Base-by-base conservation (phyloP, 495 filamentous ascomycete genomes). In the Massariosphaeria phaeospora region DNA sequence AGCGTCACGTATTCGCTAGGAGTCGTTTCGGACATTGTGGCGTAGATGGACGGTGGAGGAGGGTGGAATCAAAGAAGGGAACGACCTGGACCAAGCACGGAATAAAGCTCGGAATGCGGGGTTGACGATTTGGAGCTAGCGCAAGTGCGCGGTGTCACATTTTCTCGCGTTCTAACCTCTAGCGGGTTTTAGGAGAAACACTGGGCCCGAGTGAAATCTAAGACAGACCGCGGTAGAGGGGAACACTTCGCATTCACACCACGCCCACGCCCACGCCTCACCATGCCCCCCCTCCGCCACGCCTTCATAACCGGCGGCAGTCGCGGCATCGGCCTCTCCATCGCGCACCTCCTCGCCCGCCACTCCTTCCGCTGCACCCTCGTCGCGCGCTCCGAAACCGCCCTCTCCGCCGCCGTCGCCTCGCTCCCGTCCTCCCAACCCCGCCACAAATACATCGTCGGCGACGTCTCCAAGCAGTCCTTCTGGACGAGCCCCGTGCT, bases 1-100 rank as follows among this genome's bases (percentile, higher is more conserved):
- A 98, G 78, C 0, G 93, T 95, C 47, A 97, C 82, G 61, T 86
- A 96, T 55, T 86, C 80, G 65, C 63, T 55, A 3, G 35, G 27
- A 10, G 40, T 46, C 8, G 38, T 20, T 4, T 46, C 35, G 29
- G 44, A 15, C 47, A 47, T 59, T 29, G 40, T 40, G 10, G 24
- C 17, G 13, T 15, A 23, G 2, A n/a, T 45, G 18, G 34, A 20
- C 3, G 26, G 3, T 12, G 51, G 18, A 21, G 26, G 25, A 6
- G 2, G 46, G 20, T n/a, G 21, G n/a, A n/a, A n/a, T n/a, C n/a
- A n/a, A n/a, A n/a, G n/a, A n/a, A n/a, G n/a, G n/a, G n/a, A n/a
- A n/a, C n/a, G n/a, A n/a, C n/a, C n/a, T n/a, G n/a, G n/a, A n/a
- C n/a, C n/a, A n/a, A n/a, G n/a, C n/a, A n/a, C n/a, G n/a, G n/a